These are phyloP conservation scores for Debaryomyces coudertii DNA, from an alignment of 1,139 yeast species.

Conservation along the genomic window DNA sequence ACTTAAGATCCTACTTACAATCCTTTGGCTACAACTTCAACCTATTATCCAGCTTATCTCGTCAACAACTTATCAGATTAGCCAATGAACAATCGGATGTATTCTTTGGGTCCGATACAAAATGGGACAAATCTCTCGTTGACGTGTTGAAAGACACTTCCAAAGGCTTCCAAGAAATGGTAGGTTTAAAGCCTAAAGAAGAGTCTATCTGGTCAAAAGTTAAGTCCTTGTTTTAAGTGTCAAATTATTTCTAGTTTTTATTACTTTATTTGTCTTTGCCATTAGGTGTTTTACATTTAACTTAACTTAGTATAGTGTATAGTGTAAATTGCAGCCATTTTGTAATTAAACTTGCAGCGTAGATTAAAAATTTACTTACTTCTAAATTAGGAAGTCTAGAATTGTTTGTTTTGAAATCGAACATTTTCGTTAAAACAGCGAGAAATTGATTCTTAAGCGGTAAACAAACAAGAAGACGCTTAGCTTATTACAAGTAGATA, in stretches of 20 bases:
- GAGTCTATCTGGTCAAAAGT: conserved; percentile 6
- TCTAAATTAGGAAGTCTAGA: conserved; percentile 24
- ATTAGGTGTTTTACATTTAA: not conserved
- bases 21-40: conserved; percentile 51
- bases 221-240: conserved; percentile 1
- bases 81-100: conserved; percentile 49
- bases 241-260: not conserved
- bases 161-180: conserved; percentile 20
- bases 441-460: conserved; percentile 13
- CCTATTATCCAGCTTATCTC: conserved; percentile 37
- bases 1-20: conserved; percentile 54
- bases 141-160: conserved; percentile 25
- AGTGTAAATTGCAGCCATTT: not conserved
- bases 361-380: conserved; percentile 2
- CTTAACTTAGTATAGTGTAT: conserved; percentile 3
- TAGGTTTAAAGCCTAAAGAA: conserved; percentile 22
- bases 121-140: conserved; percentile 29
- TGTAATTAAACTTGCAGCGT: not conserved
- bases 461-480: conserved; percentile 12
- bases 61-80: conserved; percentile 47
- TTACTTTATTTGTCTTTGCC: not conserved
- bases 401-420: conserved; percentile 21
- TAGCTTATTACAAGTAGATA: not conserved
- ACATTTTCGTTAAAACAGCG: conserved; percentile 15
- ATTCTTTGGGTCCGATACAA: conserved; percentile 20